Evolutionary conservation across 148 eudicot species (phyloP), one percentile per base, ranked within the genome.

Genomic region (Arbutus unedo): DNA sequence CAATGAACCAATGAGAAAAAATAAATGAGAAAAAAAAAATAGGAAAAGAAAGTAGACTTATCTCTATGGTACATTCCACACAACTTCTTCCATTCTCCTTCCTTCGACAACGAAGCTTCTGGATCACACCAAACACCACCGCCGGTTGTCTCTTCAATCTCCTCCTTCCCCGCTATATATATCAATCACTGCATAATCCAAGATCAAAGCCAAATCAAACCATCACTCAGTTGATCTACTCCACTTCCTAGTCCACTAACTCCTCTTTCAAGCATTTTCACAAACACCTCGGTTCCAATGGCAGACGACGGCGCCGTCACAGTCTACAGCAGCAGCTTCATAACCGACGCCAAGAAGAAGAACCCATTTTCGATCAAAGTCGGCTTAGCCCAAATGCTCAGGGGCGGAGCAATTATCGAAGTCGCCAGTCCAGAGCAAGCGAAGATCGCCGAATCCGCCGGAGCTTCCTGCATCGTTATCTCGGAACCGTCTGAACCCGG

Each of bases 391-490:
- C 95, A 91, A 79, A 81, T 83, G 71, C 92, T 92, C 16, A 85
- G 95, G 0, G 89, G 92, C 73, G 93, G 93, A 8, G 93, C 85
- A 0, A 91, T 93, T 13, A 13, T 93, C 76, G 90, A 93, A 23
- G 90, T 93, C 59, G 81, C 91, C 13, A 72, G 74, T 73, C 14
- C 81, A 5, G 84, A 84, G 0, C 91, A 93, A 67, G 96, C 94
- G 81, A 91, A 89, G 82, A 91, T 90, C 80, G 93, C 91, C 18
- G 93, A 90, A 56, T 89, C 90, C 10, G 91, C 89, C 45, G 93
- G 96, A 19, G 92, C 96, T 18, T 93, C 91, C 57, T 90, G 92
- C 79, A 14, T 93, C 21, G 13, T 88, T 4, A 79, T 92, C 10
- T 49, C 56, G 64, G 87, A 19, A 9, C 82, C 9, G 44, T 38